Conservation (phyloP, 2,329 filamentous ascomycete species). For the Aspergillus candidus region DNA sequence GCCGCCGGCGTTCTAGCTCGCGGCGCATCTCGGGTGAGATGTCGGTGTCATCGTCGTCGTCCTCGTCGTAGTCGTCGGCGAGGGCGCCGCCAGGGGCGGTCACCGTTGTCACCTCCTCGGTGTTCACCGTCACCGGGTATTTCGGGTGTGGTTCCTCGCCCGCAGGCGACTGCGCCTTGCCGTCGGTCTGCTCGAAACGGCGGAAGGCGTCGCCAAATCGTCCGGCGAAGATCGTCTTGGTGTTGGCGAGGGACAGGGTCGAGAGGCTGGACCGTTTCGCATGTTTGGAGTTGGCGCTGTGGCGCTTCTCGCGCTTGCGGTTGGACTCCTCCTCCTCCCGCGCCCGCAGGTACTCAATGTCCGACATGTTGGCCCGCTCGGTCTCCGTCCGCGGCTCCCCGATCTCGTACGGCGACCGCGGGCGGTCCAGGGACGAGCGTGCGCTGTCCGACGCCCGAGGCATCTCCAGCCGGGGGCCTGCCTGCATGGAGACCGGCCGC, state of each 20-base stretch:
- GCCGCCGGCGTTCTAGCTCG: constrained; percentile 74
- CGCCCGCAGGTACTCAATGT: constrained; percentile 74
- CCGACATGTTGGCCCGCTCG: constrained; percentile 60
- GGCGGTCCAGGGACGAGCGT: constrained; percentile 34
- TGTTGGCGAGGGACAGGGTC: constrained; percentile 61
- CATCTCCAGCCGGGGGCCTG: constrained; percentile 77
- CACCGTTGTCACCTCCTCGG: constrained; percentile 67
- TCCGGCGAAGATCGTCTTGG: constrained; percentile 76
- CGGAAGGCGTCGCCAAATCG: constrained; percentile 93
- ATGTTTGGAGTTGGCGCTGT: constrained; percentile 55
- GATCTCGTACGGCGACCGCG: constrained; percentile 30
- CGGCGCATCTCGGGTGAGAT: constrained; percentile 82
- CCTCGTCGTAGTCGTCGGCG: constrained; percentile 58
- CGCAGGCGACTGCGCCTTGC: constrained; percentile 34
- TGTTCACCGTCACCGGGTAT: constrained; percentile 62
- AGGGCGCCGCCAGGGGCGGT: constrained; percentile 55
- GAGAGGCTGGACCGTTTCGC: constrained; percentile 68
- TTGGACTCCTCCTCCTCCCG: constrained; percentile 61
- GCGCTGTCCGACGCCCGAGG: constrained; percentile 68
- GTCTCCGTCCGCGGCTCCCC: constrained; percentile 30
- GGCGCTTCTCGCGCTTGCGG: constrained; percentile 50
- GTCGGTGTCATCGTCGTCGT: constrained; percentile 59
- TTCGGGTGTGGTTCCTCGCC: constrained; percentile 36
- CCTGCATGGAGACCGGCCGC: constrained; percentile 74
- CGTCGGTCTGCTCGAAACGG: constrained; percentile 64